These are phyloP conservation scores for Pontederia crassipes DNA, from an alignment of 176 grass and related monocot genomes.

Conservation along the genomic window DNA sequence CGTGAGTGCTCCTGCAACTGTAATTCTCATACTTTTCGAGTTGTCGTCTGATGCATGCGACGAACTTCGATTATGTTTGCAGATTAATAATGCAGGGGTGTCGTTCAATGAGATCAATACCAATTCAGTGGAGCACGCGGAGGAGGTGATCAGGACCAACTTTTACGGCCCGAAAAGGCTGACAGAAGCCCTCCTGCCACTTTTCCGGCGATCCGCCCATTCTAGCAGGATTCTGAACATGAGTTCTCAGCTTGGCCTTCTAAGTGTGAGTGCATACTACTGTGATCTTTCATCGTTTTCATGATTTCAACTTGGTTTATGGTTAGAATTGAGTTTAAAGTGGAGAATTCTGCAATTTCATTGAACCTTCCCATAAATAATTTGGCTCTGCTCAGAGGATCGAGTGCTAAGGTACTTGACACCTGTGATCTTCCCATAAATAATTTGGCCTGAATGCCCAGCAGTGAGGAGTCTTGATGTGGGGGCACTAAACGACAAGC, in stretches of 20 bases:
- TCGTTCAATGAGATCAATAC: slow-evolving; percentile 80
- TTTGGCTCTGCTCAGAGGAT: too few relatives aligned
- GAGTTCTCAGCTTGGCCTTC: slow-evolving; percentile 85
- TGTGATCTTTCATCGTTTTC: background rate
- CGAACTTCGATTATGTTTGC: background rate
- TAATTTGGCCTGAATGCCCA: too few relatives aligned
- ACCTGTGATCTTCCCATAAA: too few relatives aligned
- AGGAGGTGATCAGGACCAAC: slow-evolving; percentile 66
- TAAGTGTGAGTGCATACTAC: slow-evolving; percentile 43
- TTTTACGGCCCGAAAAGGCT: slow-evolving; percentile 71
- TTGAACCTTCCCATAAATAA: too few relatives aligned
- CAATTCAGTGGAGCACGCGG: slow-evolving; percentile 77
- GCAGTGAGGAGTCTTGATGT: too few relatives aligned
- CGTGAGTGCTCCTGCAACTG: slow-evolving; percentile 21
- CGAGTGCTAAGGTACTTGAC: too few relatives aligned
- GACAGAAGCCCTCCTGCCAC: slow-evolving; percentile 57
- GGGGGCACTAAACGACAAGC: too few relatives aligned
- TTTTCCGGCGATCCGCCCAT: slow-evolving; percentile 47
- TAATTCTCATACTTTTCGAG: background rate
- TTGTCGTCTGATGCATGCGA: background rate
- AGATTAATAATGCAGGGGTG: slow-evolving; percentile 91
- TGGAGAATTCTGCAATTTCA: too few relatives aligned
- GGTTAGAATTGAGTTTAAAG: too few relatives aligned
- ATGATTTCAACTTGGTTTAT: too few relatives aligned
- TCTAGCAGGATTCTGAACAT: slow-evolving; percentile 80